Percentiles rank a stretch among this genome's conserved stretches.
Conservation (phyloP, 108 stramenopile species). For the Cyclostephanos invisitatus region DNA sequence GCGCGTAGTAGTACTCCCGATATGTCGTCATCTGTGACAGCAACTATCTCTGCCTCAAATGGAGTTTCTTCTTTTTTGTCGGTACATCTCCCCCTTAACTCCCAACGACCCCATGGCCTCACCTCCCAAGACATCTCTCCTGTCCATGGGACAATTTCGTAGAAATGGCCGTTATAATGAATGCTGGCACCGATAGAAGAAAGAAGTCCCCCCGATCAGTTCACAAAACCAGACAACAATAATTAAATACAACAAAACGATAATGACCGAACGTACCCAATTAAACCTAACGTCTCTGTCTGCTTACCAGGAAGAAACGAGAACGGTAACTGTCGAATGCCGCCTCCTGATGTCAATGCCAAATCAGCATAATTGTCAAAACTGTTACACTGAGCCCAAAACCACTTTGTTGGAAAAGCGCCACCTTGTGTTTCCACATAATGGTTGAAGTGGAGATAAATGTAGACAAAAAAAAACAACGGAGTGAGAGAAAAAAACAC, state of each 20-base stretch:
- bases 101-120: slow-evolving; percentile 67
- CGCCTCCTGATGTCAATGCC: slow-evolving; percentile 83
- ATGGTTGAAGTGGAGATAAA: neutral
- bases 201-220: neutral
- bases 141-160: slow-evolving; percentile 87
- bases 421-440: slow-evolving; percentile 30
- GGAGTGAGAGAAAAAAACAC: slow-evolving; percentile 3
- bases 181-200: slow-evolving; percentile 38
- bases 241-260: neutral
- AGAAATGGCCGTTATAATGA: slow-evolving; percentile 78
- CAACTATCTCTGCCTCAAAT: slow-evolving; percentile 73
- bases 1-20: slow-evolving; percentile 77
- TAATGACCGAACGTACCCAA: slow-evolving; percentile 17
- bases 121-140: slow-evolving; percentile 86
- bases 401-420: slow-evolving; percentile 84
- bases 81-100: slow-evolving; percentile 60
- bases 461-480: too few relatives aligned
- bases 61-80: slow-evolving; percentile 42
- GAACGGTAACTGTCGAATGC: slow-evolving; percentile 71
- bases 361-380: slow-evolving; percentile 69
- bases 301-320: slow-evolving; percentile 52
- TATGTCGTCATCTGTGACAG: slow-evolving; percentile 52
- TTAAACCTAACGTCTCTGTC: slow-evolving; percentile 71
- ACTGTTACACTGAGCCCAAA: slow-evolving; percentile 89
- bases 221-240: neutral